Percentiles rank a stretch among this genome's conserved stretches.
Evolutionary conservation across 2,329 filamentous ascomycete species (phyloP).

Genomic region (Xylariaceae sp.): DNA sequence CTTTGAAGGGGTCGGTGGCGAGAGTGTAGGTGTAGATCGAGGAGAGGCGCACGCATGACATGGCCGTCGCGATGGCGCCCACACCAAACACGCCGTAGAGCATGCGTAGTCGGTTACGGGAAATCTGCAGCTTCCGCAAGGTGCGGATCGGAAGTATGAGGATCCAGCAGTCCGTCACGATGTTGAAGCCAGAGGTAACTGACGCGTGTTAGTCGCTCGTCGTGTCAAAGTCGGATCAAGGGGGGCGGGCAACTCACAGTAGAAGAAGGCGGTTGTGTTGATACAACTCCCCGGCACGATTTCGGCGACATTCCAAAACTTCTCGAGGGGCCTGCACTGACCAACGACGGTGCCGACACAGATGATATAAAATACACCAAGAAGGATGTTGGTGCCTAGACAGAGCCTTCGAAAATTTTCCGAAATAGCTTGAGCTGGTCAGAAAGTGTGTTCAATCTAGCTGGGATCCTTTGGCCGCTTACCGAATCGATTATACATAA

Average conservation of each 20-base stretch:
- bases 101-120: slow-evolving; percentile 40
- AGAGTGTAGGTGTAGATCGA: slow-evolving; percentile 31
- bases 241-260: slow-evolving; percentile 24
- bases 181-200: slow-evolving; percentile 37
- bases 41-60: slow-evolving; percentile 31
- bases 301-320: slow-evolving; percentile 32
- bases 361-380: slow-evolving; percentile 32
- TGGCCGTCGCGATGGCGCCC: slow-evolving; percentile 29
- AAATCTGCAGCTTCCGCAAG: slow-evolving; percentile 37
- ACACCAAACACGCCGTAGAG: slow-evolving; percentile 37
- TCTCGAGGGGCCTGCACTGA: slow-evolving; percentile 34
- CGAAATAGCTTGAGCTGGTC: slow-evolving; percentile 11
- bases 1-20: slow-evolving; percentile 27
- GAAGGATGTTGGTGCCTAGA: slow-evolving; percentile 28
- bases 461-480: slow-evolving; percentile 7
- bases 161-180: slow-evolving; percentile 39
- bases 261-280: slow-evolving; percentile 33
- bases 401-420: slow-evolving; percentile 23
- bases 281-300: slow-evolving; percentile 30
- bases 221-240: background rate
- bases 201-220: background rate
- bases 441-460: slow-evolving; percentile 1
- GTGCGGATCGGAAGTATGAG: slow-evolving; percentile 36
- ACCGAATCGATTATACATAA: slow-evolving; percentile 39
- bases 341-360: slow-evolving; percentile 31